Conservation (phyloP, 1,139 yeast genomes). For the Hanseniaspora uvarum region DNA sequence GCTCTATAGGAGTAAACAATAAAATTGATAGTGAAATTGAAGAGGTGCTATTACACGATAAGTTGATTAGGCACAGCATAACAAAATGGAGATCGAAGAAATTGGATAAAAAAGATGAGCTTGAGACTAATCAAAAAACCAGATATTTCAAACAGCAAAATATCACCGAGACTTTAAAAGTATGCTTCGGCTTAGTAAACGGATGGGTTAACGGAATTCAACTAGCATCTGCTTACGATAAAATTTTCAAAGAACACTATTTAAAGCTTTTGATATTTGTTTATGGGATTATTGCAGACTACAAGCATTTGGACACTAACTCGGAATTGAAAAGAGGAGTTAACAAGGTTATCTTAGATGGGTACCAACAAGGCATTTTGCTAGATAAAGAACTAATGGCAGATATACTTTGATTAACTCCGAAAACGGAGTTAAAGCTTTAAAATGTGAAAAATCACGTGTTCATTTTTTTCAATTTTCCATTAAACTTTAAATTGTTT, state of each 20-base stretch:
- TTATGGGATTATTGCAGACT: not conserved
- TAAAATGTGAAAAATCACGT: too few relatives aligned
- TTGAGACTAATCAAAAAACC: slow-evolving; percentile 29
- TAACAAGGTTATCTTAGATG: not conserved
- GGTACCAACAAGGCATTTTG: not conserved
- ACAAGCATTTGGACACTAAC: slow-evolving; percentile 11
- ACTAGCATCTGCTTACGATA: slow-evolving; percentile 30
- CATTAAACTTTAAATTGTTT: too few relatives aligned
- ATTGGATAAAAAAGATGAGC: slow-evolving; percentile 18
- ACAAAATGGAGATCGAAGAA: slow-evolving; percentile 12
- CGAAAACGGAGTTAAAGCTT: not conserved
- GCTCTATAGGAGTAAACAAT: not conserved
- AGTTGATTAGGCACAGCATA: slow-evolving; percentile 1
- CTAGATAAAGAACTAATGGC: not conserved
- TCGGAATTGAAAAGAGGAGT: slow-evolving; percentile 3
- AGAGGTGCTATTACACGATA: not conserved
- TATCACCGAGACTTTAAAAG: slow-evolving; percentile 23
- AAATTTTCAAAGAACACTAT: slow-evolving; percentile 33
- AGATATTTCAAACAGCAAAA: slow-evolving; percentile 25
- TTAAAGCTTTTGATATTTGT: slow-evolving; percentile 28
- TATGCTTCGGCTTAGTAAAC: slow-evolving; percentile 34
- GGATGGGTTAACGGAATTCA: slow-evolving; percentile 35
- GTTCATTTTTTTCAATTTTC: not conserved
- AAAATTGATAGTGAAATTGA: not conserved
- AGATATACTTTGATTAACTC: not conserved